Conservation (phyloP, 768 basidiomycete genomes). For the Floccularia luteovirens region DNA sequence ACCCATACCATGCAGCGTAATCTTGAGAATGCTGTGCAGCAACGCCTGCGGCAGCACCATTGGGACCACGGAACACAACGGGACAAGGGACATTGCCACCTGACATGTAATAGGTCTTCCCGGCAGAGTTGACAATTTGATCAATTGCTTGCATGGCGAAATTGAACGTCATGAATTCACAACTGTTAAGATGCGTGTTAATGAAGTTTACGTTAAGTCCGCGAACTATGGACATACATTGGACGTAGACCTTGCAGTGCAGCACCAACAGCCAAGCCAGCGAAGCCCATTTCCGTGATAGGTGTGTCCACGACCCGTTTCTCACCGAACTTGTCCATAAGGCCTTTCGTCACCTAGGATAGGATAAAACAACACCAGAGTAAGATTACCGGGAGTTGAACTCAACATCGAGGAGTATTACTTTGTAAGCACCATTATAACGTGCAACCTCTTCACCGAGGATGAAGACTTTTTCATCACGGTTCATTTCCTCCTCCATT, state of each 20-base stretch:
- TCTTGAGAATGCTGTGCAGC: constrained; percentile 97
- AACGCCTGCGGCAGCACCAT: constrained; percentile 96
- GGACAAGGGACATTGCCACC: constrained; percentile 98
- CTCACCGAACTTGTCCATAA: constrained; percentile 98
- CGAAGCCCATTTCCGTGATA: constrained; percentile 98
- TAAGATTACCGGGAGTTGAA: no score
- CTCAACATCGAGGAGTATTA: no score
- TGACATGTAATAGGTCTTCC: constrained; percentile 99
- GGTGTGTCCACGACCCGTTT: constrained; percentile 97
- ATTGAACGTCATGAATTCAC: constrained; percentile 99
- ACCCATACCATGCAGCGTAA: constrained; percentile 92
- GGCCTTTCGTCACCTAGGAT: constrained; percentile 95
- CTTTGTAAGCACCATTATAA: constrained; percentile 98
- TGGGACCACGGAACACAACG: constrained; percentile 98
- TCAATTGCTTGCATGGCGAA: constrained; percentile 99
- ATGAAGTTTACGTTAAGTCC: constrained; percentile 7
- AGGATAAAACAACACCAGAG: no score
- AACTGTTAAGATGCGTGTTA: constrained; percentile 39
- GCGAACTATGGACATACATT: constrained; percentile 36
- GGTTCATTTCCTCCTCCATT: constrained; percentile 99
- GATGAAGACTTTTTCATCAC: constrained; percentile 92
- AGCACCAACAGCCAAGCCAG: constrained; percentile 92
- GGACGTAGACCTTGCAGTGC: constrained; percentile 93
- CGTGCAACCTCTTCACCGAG: constrained; percentile 97
- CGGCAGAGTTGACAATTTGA: constrained; percentile 99